Evolutionary conservation across 441 rosid genomes (phyloP), one percentile per base, ranked within the genome.

Genomic region (Pelargonium australe): DNA sequence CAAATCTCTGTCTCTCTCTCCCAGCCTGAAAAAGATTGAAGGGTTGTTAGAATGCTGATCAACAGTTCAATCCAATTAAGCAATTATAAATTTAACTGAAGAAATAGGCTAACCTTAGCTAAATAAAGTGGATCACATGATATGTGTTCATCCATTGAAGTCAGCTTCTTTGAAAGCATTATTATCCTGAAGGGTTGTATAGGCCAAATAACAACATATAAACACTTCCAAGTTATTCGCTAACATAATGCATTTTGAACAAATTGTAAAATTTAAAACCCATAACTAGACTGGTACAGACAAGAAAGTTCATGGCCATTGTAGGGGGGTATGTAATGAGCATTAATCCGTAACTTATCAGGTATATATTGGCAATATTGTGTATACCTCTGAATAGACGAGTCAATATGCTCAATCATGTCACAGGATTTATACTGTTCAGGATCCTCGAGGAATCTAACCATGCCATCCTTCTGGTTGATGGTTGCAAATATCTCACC

Each of bases 391-490:
- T 89, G 95, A 75, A 95, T 92, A n/a, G 91, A 90, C 12, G 90
- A 86, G 81, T 92, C 99, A 57, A 90, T 82, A 62, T 70, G 77
- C 83, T 92, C 90, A 31, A 92, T 89, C 98, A 95, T 92, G 73
- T 83, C 88, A 71, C 90, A 83, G 64, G 89, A 80, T 83, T 92
- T 95, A 79, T 92, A 95, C 77, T 86, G 96, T 86, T 95, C 98
- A 63, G 97, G 93, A 84, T 95, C 97, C 84, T 92, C 99, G 57
- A 87, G 80, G 79, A 95, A 95, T 79, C 98, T 85, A 73, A 95
- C 98, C 99, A 95, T 95, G 51, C 99, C 97, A 70, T 92, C 98
- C 82, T 89, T 91, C 83, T 95, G 99, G 84, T 95, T 90, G 76
- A 92, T 95, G 66, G 89, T 80, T 13, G 99, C 99, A 82, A 85